Evolutionary conservation across 2,329 filamentous ascomycete genomes (phyloP), one percentile per base, ranked within the genome.

Genomic region (Didymella segeticola): DNA sequence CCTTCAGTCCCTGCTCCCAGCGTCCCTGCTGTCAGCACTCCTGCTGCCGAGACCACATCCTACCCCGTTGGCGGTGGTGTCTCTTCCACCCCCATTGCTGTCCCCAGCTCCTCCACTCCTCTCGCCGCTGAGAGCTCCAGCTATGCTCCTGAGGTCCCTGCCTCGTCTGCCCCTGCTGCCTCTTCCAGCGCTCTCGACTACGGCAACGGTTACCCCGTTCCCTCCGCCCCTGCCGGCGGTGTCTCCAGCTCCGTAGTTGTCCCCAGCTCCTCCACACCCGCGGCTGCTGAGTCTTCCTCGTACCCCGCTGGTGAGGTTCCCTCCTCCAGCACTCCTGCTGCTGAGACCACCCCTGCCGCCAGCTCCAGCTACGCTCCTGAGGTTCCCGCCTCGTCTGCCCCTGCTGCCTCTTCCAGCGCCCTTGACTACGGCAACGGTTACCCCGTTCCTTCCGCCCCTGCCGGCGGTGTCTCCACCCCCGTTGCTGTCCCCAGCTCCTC

Each of bases 401-500:
- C 57, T 15, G 49, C 50, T 47, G 38, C 27, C 14, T 14, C 41
- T 15, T 52, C 50, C 31, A 53, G 43, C 31, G 27, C 36, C 14
- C 34, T 53, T 27, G 30, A 42, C 51, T 42, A 53, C 34, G 33
- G 49, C 33, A 48, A 45, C 38, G 45, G 51, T 17, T 54, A 47
- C 45, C 33, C 38, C 30, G 43, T 43, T 38, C 42, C 45, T 22
- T 50, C 43, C 2, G 46, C 47, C 30, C 53, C 53, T 10, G 49
- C 39, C 25, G 36, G 42, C 17, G 48, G 53, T 22, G 47, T 34
- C 26, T 47, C 58, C 17, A 41, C 26, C 12, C 27, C 47, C 5
- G 51, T 17, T 22, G 45, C 43, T n/a, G n/a, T n/a, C n/a, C n/a
- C n/a, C 19, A 45, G 29, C 27, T 58, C 57, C 23, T 60, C 61